A percentile compares a stretch with the other conserved stretches of the same genome.
Conservation (phyloP, 1,139 yeast genomes). For the Hyphopichia fennica region DNA sequence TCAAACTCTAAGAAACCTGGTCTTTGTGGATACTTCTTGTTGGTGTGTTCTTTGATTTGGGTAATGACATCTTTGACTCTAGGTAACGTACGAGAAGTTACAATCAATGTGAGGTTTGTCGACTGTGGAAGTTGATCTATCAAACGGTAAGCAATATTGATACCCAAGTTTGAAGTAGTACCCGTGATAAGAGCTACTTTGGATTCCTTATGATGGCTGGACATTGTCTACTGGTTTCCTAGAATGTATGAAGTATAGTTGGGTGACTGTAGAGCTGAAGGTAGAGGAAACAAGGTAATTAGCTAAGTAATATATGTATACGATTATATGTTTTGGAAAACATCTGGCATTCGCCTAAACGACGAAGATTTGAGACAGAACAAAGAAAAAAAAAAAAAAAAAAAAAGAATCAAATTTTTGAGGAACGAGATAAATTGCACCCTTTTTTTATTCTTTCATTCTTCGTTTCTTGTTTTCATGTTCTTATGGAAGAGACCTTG, state of each 20-base stretch:
- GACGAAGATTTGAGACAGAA: background rate
- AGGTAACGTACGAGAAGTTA: constrained; percentile 86
- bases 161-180: constrained; percentile 72
- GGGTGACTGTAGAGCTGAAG: too few species aligned
- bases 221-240: too few species aligned
- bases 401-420: background rate
- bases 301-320: too few species aligned
- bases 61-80: constrained; percentile 77
- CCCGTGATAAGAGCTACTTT: constrained; percentile 48
- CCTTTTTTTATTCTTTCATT: background rate
- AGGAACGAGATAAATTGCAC: background rate
- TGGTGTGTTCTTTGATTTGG: constrained; percentile 53
- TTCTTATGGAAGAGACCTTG: too few species aligned
- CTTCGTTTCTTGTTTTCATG: background rate
- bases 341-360: too few species aligned
- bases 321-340: too few species aligned
- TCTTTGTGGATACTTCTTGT: constrained; percentile 32
- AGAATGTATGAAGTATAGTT: too few species aligned
- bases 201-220: constrained; percentile 9
- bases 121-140: constrained; percentile 56
- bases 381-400: background rate
- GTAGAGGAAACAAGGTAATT: too few species aligned
- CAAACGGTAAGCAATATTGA: constrained; percentile 78
- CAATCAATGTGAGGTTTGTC: constrained; percentile 68
- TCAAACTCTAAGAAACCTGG: constrained; percentile 74